These are phyloP conservation scores for Viola pubescens DNA, from an alignment of 441 rosid genomes.

Conservation along the genomic window DNA sequence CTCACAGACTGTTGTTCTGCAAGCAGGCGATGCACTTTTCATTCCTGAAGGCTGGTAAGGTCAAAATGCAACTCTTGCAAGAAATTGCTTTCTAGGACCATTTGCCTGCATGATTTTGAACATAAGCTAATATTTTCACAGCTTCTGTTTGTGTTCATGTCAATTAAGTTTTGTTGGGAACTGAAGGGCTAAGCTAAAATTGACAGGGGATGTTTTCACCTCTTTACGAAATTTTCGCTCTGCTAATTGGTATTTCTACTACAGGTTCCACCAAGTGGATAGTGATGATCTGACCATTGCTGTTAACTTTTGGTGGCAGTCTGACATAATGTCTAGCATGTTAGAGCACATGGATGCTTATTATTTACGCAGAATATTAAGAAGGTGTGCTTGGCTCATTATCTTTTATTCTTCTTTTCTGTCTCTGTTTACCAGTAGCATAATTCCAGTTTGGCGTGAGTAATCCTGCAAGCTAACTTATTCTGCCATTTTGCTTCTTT, in stretches of 20 bases:
- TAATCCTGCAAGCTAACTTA: slow-evolving; percentile 24
- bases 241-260: slow-evolving; percentile 21
- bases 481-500: slow-evolving; percentile 17
- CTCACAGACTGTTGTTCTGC: slow-evolving; percentile 64
- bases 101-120: no score
- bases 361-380: slow-evolving; percentile 68
- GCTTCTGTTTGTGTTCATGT: no score
- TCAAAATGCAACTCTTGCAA: not conserved
- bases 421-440: not conserved
- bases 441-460: slow-evolving; percentile 14
- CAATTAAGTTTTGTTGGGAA: not conserved
- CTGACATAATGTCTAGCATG: slow-evolving; percentile 54
- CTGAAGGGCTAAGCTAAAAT: not conserved
- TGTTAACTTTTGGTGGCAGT: slow-evolving; percentile 92
- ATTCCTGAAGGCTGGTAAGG: slow-evolving; percentile 98
- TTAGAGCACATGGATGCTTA: slow-evolving; percentile 86
- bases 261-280: slow-evolving; percentile 88
- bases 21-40: slow-evolving; percentile 87
- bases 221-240: not conserved
- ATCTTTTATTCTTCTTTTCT: slow-evolving; percentile 8
- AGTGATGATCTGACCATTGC: slow-evolving; percentile 74
- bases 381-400: slow-evolving; percentile 40
- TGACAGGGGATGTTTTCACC: not conserved
- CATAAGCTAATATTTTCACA: no score
- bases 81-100: no score